Base-by-base conservation (phyloP, 306 rosid genomes). In the Begonia masoniana region DNA sequence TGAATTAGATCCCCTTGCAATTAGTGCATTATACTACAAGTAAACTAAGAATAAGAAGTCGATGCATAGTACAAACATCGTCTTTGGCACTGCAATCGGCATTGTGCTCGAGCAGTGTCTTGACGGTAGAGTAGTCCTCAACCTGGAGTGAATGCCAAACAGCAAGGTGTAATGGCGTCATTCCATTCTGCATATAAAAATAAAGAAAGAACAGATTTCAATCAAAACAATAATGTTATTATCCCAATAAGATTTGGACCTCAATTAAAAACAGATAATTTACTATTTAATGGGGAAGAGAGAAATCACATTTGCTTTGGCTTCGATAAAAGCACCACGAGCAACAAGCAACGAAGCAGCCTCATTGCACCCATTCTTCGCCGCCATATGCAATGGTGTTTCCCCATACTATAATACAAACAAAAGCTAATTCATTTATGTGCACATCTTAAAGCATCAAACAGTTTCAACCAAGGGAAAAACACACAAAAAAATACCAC, bases 161-260 rank as follows among this genome's bases (percentile, higher is more conserved):
- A 56, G 99, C 95, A 66, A 92, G 87, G 74, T 92, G 99, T 70
- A 92, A 71, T 19, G 96, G 99, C 39, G 99, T 83, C 99, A 87
- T 87, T 16, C 99, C 96, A 68, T 92, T 92, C 99, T 92, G 80
- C 77, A 74, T 45, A 63, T 36, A 71, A 71, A 65, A 47, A 35
- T 45, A n/a, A 15, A 19, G 26, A 67, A 41, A 50, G 48, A 26
- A 63, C 41, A 73, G 57, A 50, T 54, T 36, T 63, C 59, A 64
- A 58, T 52, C 61, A 60, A 47, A 12, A 43, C 39, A 56, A 64
- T 50, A 58, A 62, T 13, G 65, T 47, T 50, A 57, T 52, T 17
- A 49, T 56, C 50, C 46, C 39, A 15, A 14, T 58, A 15, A 55
- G 23, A 59, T 39, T 41, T 60, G n/a, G 50, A 67, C 62, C 65